Percentiles rank a stretch among this genome's conserved stretches.
Conservation (phyloP, 2,329 filamentous ascomycete species). For the Aspergillus hiratsukae region DNA sequence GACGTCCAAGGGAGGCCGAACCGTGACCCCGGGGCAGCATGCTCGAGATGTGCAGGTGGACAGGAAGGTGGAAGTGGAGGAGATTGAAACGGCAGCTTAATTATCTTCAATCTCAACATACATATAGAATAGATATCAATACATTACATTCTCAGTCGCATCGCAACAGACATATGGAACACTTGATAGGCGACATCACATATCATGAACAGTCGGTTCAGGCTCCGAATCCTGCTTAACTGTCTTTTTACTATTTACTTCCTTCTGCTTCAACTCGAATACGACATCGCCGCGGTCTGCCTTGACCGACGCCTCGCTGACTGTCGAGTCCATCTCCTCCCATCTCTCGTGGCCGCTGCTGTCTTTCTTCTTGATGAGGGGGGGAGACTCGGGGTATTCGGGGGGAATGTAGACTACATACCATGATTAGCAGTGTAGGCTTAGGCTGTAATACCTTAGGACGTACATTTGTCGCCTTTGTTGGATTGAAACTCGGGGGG, state of each 20-base stretch:
- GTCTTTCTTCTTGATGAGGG: conserved; percentile 4
- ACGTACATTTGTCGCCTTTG: conserved; percentile 8
- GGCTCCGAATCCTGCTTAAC: conserved; percentile 2
- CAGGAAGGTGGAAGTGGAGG: conserved; percentile 14
- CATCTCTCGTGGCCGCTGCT: background rate
- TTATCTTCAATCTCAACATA: background rate
- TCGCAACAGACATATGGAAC: no score
- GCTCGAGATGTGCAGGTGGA: conserved; percentile 12
- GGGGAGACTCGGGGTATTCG: conserved; percentile 7
- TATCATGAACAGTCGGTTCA: conserved; percentile 10
- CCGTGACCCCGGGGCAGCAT: conserved; percentile 17
- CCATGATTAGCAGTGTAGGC: background rate
- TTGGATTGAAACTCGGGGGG: conserved; percentile 1
- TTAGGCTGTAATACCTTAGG: background rate
- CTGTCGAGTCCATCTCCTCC: conserved; percentile 12
- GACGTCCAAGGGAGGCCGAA: conserved; percentile 15
- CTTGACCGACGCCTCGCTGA: conserved; percentile 12
- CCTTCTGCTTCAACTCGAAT: conserved; percentile 1
- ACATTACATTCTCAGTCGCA: no score
- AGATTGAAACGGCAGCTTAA: conserved; percentile 7
- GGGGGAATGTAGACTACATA: conserved; percentile 9
- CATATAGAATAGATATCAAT: background rate
- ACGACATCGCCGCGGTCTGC: conserved; percentile 13
- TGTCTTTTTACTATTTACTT: conserved; percentile 6
- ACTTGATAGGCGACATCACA: background rate